Conservation (phyloP, 495 filamentous ascomycete genomes). For the Penicillium atrosanguineum region DNA sequence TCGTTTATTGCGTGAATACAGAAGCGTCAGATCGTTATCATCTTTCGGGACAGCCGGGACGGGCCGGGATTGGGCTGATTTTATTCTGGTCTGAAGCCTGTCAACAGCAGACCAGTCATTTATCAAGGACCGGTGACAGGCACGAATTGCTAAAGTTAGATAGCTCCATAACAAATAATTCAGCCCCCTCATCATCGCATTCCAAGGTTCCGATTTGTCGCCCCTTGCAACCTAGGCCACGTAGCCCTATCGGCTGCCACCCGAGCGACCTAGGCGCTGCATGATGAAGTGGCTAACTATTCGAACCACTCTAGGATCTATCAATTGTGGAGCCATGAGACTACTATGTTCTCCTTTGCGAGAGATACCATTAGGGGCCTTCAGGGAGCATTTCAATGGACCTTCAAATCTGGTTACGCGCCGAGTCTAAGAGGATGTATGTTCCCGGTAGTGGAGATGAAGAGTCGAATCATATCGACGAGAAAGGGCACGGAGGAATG, state of each 20-base stretch:
- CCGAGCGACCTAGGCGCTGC: neutral
- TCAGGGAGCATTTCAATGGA: neutral
- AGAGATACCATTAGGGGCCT: neutral
- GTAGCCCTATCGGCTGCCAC: neutral
- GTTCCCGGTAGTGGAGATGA: neutral
- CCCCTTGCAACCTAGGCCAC: conserved; percentile 40
- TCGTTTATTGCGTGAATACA: neutral
- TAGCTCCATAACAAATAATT: conserved; percentile 2
- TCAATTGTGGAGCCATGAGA: neutral
- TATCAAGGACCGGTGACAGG: neutral
- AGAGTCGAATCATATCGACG: neutral
- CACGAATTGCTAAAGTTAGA: neutral
- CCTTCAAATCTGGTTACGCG: neutral
- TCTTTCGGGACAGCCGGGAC: conserved; percentile 13
- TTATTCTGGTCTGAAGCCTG: neutral
- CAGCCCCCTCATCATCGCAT: conserved; percentile 7
- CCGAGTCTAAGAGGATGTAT: neutral
- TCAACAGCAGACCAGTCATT: neutral
- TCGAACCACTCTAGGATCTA: neutral
- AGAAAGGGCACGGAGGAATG: neutral
- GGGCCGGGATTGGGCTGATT: conserved; percentile 16
- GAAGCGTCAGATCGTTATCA: conserved; percentile 9
- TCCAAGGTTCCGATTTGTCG: conserved; percentile 18
- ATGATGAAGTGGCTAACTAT: neutral
- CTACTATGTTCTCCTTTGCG: neutral